Evolutionary conservation across 148 eudicot species (phyloP).

Genomic region (Amaranthus palmeri): DNA sequence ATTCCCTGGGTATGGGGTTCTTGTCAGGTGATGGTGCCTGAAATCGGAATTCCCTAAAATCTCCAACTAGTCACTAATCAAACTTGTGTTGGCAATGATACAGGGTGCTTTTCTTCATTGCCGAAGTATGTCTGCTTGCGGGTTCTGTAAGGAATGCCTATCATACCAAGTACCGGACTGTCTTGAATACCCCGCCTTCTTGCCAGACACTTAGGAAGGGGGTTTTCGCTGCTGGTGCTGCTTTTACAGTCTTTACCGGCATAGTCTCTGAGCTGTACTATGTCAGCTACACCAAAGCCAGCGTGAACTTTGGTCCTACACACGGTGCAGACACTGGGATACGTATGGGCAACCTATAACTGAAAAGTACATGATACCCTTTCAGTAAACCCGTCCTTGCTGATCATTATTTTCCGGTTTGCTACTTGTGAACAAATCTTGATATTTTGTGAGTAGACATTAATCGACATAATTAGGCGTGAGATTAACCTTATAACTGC

Average conservation of each 20-base stretch:
- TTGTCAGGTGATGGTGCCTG: too few relatives aligned
- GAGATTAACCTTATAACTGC: neutral
- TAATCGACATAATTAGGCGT: conserved; percentile 2
- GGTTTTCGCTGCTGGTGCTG: conserved; percentile 80
- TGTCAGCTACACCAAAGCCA: conserved; percentile 59
- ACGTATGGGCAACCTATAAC: conserved; percentile 48
- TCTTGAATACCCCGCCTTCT: conserved; percentile 32
- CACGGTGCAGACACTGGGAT: conserved; percentile 47
- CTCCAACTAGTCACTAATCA: neutral
- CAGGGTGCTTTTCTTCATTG: conserved; percentile 82
- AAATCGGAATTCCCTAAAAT: too few relatives aligned
- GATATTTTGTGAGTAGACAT: neutral
- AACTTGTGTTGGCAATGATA: conserved; percentile 6
- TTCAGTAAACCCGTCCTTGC: neutral
- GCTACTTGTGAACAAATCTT: neutral
- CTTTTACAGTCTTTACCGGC: conserved; percentile 70
- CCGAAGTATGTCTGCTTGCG: conserved; percentile 80
- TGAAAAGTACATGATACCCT: neutral
- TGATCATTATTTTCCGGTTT: neutral
- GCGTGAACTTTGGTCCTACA: conserved; percentile 27
- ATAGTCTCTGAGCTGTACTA: conserved; percentile 72
- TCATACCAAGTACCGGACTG: conserved; percentile 60
- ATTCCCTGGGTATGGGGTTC: too few relatives aligned
- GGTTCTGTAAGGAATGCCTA: conserved; percentile 74
- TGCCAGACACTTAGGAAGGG: conserved; percentile 77